Percentiles rank a stretch among this genome's conserved stretches.
Conservation (phyloP, 345 rosid species). For the Psidium friedrichsthalianum region DNA sequence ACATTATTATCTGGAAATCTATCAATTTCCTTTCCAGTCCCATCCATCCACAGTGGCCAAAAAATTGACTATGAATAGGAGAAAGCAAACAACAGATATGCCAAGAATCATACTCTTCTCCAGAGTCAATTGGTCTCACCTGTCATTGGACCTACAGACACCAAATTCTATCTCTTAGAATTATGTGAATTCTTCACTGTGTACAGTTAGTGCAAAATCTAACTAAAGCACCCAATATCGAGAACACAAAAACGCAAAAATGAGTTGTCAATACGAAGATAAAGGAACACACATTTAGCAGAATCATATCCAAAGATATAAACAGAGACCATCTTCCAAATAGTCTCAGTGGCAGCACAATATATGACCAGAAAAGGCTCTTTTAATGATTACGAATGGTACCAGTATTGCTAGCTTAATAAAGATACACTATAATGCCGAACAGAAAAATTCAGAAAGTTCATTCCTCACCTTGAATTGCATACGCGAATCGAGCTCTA, state of each 20-base stretch:
- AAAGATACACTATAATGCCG: background rate
- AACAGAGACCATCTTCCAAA: background rate
- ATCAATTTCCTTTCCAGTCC: too few species aligned
- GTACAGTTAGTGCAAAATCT: background rate
- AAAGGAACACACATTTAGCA: background rate
- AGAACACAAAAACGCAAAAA: background rate
- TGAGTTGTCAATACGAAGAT: background rate
- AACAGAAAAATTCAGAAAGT: background rate
- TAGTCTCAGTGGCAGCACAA: background rate
- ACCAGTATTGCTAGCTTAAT: background rate
- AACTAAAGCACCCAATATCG: background rate
- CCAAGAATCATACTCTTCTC: background rate
- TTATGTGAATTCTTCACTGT: background rate
- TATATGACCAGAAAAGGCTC: background rate
- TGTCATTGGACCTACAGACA: background rate
- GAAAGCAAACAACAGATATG: background rate
- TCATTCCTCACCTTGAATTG: conserved; percentile 56
- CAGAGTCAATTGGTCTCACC: background rate
- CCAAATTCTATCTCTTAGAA: background rate
- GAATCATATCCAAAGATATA: background rate
- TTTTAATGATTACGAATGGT: background rate
- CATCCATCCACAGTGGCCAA: background rate
- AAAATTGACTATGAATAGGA: background rate
- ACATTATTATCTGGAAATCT: too few species aligned
- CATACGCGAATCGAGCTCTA: conserved; percentile 73